Base-by-base conservation (phyloP, 2,329 filamentous ascomycete genomes). In the Ophidiomyces ophidiicola region DNA sequence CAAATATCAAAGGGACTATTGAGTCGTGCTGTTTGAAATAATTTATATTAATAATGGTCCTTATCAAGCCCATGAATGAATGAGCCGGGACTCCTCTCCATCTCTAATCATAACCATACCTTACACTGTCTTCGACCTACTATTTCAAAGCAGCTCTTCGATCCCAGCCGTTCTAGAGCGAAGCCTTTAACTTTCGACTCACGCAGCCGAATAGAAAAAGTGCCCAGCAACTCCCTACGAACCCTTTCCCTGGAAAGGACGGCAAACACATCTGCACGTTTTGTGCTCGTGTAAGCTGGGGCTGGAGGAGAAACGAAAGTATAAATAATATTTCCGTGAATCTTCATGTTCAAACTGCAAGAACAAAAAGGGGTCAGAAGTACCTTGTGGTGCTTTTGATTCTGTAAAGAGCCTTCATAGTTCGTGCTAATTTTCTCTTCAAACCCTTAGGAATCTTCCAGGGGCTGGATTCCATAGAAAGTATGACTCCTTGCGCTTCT, bases 401-500 rank as follows among this genome's bases (percentile, higher is more conserved):
- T 41, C 41, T 28, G 20, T 39, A 33, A 43, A 62, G 61, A 54
- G 58, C 61, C 61, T 63, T 63, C 61, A 63, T 63, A 63, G 61
- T 63, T 62, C 61, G 60, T 63, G 60, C 54, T 57, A 56, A 47
- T 54, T 53, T 48, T 48, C 43, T 30, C 39, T 39, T 23, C 32
- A 32, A 20, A 38, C 29, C 40, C 26, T 47, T 46, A 52, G 42
- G 47, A 46, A 47, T 35, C 44, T 24, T 28, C 26, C 2, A n/a
- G 32, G 25, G 25, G 40, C 36, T 41, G 42, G 15, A 44, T 46
- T 47, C 44, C 52, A 63, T 59, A 35, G 55, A 62, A 59, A 60
- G 59, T 60, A 62, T 63, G 61, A 62, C 61, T 63, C 61, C 61
- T 61, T 63, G 60, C 54, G 61, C 59, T 57, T 56, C 57, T 61